These are phyloP conservation scores for Sporothrix inflata DNA, from an alignment of 2,329 filamentous ascomycete species.

Conservation along the genomic window DNA sequence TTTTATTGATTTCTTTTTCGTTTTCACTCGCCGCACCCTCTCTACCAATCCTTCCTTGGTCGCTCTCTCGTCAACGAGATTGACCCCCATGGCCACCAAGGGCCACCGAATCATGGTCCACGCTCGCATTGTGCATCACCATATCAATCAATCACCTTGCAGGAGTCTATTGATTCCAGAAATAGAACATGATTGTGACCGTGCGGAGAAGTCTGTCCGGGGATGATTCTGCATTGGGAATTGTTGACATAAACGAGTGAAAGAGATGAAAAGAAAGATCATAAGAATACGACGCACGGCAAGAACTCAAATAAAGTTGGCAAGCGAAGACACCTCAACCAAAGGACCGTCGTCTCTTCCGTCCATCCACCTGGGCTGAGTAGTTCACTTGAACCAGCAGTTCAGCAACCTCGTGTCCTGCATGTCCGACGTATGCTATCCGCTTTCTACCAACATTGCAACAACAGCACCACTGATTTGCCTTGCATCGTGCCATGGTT, in stretches of 20 bases:
- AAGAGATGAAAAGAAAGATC: neutral
- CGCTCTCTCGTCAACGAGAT: neutral
- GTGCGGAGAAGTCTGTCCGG: neutral
- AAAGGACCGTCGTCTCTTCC: neutral
- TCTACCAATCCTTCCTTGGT: neutral
- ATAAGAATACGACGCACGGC: neutral
- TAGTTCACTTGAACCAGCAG: neutral
- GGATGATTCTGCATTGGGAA: neutral
- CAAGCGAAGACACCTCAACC: neutral
- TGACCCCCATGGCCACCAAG: neutral
- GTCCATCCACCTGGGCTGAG: neutral
- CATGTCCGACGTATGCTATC: neutral
- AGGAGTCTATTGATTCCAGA: constrained; percentile 7
- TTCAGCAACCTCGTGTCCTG: neutral
- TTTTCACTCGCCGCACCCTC: neutral
- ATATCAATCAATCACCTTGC: constrained; percentile 12
- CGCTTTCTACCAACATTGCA: neutral
- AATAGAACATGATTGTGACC: constrained; percentile 18
- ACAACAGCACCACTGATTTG: neutral
- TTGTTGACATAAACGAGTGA: neutral
- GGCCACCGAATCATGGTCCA: neutral
- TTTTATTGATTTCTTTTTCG: neutral
- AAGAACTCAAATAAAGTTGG: neutral
- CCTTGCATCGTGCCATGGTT: constrained; percentile 1
- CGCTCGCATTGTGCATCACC: neutral